Evolutionary conservation across 1,284 basidiomycete species (phyloP), one percentile per base, ranked within the genome.

Genomic region (Fistulina hepatica): DNA sequence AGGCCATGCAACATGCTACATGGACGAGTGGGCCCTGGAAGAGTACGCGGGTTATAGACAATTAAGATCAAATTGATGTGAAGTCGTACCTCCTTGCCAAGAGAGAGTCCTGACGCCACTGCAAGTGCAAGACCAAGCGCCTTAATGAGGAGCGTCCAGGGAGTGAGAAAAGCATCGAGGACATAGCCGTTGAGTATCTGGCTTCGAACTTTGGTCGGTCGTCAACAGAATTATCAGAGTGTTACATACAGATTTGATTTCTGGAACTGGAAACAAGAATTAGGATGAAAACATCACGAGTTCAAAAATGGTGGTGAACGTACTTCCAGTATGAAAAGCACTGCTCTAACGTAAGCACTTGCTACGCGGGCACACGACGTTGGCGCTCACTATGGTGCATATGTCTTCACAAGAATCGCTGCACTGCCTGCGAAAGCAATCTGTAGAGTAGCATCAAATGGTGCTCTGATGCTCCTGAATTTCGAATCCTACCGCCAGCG

Each of bases 251-350:
- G 80, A 78, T 56, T 84, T 82, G 34, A 84, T 84, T 56, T 84
- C 80, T 12, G 80, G 80, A 48, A 82, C 78, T 81, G 36, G 4
- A 27, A 20, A 10, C 15, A 24, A 4, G 39, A 11, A 22, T 34
- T 13, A 39, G 33, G 21, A 43, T 28, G 41, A 39, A 31, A 34
- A 31, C 12, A 40, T 41, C 22, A 24, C 37, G 21, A 27, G 38
- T 10, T 6, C 36, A 21, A 24, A 23, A 36, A n/a, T n/a, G n/a
- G n/a, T 40, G 19, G 44, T 12, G 8, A 22, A 62, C 76, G 56
- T 53, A 83, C 79, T 82, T 65, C 80, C 80, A 24, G 80, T 84
- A 52, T 84, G 80, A 49, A 82, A 84, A 15, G 80, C 80, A 49
- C 76, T 80, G 26, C n/a, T 33, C 16, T 12, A 25, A 27, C 44